These are phyloP conservation scores for Penicillium expansum DNA, from an alignment of 2,329 filamentous ascomycete species.

Conservation along the genomic window DNA sequence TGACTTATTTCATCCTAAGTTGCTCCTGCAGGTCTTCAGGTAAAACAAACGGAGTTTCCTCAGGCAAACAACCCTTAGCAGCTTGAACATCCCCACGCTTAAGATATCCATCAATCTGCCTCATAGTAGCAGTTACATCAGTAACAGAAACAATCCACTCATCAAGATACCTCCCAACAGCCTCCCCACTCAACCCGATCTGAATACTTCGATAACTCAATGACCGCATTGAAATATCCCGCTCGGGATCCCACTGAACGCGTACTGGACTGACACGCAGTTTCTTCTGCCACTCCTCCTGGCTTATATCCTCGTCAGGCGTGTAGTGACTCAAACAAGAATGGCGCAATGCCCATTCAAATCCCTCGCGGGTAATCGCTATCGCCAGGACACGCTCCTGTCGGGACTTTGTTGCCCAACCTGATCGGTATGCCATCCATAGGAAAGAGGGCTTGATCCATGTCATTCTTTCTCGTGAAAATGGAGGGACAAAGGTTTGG, in stretches of 20 bases:
- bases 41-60: slow-evolving; percentile 14
- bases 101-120: slow-evolving; percentile 48
- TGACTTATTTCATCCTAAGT: slow-evolving; percentile 10
- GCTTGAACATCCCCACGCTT: slow-evolving; percentile 42
- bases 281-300: slow-evolving; percentile 17
- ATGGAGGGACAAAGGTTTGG: slow-evolving; percentile 54
- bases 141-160: slow-evolving; percentile 56
- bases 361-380: slow-evolving; percentile 52
- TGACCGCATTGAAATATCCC: slow-evolving; percentile 46
- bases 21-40: slow-evolving; percentile 9
- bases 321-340: slow-evolving; percentile 31
- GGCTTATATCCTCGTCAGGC: slow-evolving; percentile 16
- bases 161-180: slow-evolving; percentile 49
- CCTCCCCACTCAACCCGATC: slow-evolving; percentile 54
- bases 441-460: slow-evolving; percentile 64
- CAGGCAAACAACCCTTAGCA: slow-evolving; percentile 9
- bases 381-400: slow-evolving; percentile 60
- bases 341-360: slow-evolving; percentile 47
- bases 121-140: slow-evolving; percentile 57
- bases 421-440: slow-evolving; percentile 64
- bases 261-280: slow-evolving; percentile 40
- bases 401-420: slow-evolving; percentile 56
- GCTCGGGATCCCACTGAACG: slow-evolving; percentile 66
- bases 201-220: slow-evolving; percentile 58
- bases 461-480: slow-evolving; percentile 58